Evolutionary conservation across 805 yeast species (phyloP), one percentile per base, ranked within the genome.

Genomic region (Candida pseudoglaebosa): DNA sequence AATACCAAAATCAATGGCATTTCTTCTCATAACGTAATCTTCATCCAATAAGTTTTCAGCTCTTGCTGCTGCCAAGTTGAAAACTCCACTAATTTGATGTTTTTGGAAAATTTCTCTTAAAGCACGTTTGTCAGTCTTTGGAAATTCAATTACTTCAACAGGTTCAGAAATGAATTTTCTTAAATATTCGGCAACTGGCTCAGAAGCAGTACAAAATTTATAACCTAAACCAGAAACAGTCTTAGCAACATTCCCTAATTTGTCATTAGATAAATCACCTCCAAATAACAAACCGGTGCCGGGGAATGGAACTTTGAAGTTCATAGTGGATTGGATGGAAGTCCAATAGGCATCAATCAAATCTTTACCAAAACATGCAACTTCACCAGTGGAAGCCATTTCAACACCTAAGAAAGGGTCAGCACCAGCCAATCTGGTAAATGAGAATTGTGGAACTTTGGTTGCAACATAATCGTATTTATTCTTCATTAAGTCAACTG

Each of bases 321-420:
- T 91, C 97, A 90, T 93, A 29, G 96, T 89, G 36, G 96, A 78
- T 74, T 93, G 97, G 54, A 91, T 80, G 12, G 98, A 83, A 32
- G 97, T 84, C 98, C 98, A 93, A 77, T 93, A 93, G 24, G 98
- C 96, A 67, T 93, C 98, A 40, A 75, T 54, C 46, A 84, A 62
- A 63, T 87, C 83, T 45, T 72, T 72, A 53, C 99, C 99, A 60
- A 93, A 93, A 61, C 96, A 86, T 21, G 99, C 99, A 60, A 93
- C 85, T 70, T 93, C 99, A 65, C 99, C 99, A 37, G 99, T 93
- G 9, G 98, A 90, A 5, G 98, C 83, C 99, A 93, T 93, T 71
- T 93, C 99, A 50, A 93, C 99, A 48, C 99, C 99, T 59, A 93
- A 75, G 76, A 86, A 90, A 47, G 99, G 99, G 65, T 93, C 99